phyloP scores from a whole-genome alignment of 495 filamentous ascomycete genomes.

The Xylaria palmicola region DNA sequence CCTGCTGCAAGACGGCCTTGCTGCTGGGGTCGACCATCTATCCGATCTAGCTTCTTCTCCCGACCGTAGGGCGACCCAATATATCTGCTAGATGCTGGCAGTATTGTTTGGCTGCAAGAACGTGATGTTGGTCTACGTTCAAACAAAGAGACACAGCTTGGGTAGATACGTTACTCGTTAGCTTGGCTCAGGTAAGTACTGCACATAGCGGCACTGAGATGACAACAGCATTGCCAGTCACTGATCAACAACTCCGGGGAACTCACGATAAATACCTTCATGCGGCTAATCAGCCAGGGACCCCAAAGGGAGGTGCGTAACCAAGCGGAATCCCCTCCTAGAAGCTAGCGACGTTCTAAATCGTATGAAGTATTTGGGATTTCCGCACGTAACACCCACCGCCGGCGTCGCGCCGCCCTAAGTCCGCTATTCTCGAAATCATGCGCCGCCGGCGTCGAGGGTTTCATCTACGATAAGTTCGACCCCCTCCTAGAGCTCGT shows the following conservation, averaged over 20 bases:
- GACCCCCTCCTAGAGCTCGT: background rate
- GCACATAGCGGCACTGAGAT: background rate
- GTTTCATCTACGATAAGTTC: slow-evolving; percentile 5
- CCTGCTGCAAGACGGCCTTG: no score
- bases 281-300: slow-evolving; percentile 4
- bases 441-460: background rate
- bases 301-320: background rate
- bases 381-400: slow-evolving; percentile 1
- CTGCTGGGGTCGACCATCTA: no score
- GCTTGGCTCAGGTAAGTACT: background rate
- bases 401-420: slow-evolving; percentile 6
- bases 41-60: no score
- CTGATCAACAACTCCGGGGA: background rate
- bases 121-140: no score
- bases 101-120: no score
- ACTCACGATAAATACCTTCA: slow-evolving; percentile 8
- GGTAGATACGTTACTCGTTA: background rate
- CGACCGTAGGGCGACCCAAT: no score
- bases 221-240: no score
- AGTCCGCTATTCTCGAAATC: slow-evolving; percentile 12
- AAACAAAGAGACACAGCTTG: slow-evolving; percentile 6
- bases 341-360: background rate
- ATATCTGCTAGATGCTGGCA: no score
- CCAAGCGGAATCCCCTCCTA: background rate
- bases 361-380: slow-evolving; percentile 6